A percentile compares a stretch with the other conserved stretches of the same genome.
phyloP scores from a whole-genome alignment of 139 green algal species.

The Chlamydomonas sp. region DNA sequence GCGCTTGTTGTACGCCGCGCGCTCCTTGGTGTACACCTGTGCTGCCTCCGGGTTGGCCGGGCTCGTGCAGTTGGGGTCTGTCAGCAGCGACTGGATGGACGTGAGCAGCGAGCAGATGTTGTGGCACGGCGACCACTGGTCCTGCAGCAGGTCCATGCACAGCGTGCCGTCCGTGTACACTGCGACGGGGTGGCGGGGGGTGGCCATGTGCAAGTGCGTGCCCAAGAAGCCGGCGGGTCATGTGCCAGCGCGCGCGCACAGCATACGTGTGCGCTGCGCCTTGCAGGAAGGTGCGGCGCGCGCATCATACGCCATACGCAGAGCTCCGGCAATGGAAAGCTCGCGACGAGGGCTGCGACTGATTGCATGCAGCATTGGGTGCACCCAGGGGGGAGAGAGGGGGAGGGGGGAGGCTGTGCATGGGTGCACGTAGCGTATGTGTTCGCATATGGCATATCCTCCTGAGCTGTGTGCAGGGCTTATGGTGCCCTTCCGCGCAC shows the following conservation, averaged over 20 bases:
- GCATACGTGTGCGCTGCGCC: no score
- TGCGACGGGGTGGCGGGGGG: background rate
- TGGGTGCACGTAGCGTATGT: no score
- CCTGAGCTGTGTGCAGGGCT: no score
- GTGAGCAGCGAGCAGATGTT: conserved; percentile 86
- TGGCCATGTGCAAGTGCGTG: background rate
- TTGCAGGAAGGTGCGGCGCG: no score
- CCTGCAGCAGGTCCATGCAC: conserved; percentile 92
- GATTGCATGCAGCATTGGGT: no score
- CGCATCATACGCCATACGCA: no score
- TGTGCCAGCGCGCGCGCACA: background rate
- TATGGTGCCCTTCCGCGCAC: no score
- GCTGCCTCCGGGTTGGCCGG: conserved; percentile 91
- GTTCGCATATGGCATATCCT: no score
- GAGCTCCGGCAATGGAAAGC: no score
- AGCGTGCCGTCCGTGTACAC: conserved; percentile 71
- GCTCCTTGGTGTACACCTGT: conserved; percentile 57
- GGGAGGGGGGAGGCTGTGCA: no score
- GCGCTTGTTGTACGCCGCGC: conserved; percentile 71
- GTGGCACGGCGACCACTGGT: conserved; percentile 82
- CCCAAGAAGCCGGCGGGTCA: background rate
- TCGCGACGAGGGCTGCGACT: no score
- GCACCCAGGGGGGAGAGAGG: no score
- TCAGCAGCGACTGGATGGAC: conserved; percentile 80
- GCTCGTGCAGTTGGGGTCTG: conserved; percentile 79